phyloP scores from a whole-genome alignment of 495 filamentous ascomycete genomes.

The Penicillium cinerascens region DNA sequence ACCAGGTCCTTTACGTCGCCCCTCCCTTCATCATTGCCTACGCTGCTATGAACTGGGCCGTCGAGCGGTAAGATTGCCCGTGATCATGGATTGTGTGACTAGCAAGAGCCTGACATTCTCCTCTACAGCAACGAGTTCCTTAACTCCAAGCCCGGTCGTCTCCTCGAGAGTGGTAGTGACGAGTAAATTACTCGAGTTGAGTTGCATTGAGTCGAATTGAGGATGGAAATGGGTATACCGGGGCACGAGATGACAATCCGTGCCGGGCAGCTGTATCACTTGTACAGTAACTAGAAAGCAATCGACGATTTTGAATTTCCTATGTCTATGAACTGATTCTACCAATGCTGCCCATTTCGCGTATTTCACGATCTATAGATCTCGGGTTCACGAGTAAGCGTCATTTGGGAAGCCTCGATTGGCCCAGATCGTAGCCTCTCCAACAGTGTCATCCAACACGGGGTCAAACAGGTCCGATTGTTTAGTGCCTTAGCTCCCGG shows the following conservation, averaged over 20 bases:
- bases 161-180: conserved; percentile 34
- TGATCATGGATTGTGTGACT: neutral
- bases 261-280: conserved; percentile 26
- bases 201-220: conserved; percentile 3
- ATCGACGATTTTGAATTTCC: conserved; percentile 37
- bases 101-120: neutral
- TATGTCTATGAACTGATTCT: too few species aligned
- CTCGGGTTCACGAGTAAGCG: conserved; percentile 11
- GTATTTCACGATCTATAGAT: neutral
- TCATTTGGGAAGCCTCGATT: conserved; percentile 18
- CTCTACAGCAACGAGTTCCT: conserved; percentile 76
- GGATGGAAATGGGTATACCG: conserved; percentile 18
- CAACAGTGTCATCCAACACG: neutral
- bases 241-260: conserved; percentile 2
- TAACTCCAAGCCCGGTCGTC: conserved; percentile 84
- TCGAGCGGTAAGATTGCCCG: conserved; percentile 59
- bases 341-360: neutral
- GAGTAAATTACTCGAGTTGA: conserved; percentile 29
- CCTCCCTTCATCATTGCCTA: conserved; percentile 76
- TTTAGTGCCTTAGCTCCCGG: neutral
- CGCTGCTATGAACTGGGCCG: conserved; percentile 79
- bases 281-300: conserved; percentile 53
- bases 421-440: conserved; percentile 1
- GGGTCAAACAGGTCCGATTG: neutral
- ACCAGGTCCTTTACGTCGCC: conserved; percentile 77